Evolutionary conservation across 106 monocot genomes (phyloP).

Genomic region (Hemerocallis citrina): DNA sequence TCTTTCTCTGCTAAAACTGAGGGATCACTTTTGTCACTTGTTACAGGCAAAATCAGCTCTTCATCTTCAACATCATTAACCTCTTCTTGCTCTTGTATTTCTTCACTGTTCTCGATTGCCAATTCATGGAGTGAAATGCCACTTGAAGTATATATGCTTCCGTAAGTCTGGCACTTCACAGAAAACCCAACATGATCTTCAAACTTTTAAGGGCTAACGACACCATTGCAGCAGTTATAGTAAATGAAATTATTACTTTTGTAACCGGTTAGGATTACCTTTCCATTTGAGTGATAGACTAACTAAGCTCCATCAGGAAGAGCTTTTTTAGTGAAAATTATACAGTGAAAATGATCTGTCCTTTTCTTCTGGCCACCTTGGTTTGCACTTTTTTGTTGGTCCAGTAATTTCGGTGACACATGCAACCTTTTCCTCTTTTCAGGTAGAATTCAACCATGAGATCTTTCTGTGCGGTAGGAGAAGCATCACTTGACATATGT

Average conservation of each 20-base stretch:
- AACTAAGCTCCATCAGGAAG: constrained; percentile 50
- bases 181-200: constrained; percentile 53
- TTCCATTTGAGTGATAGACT: constrained; percentile 27
- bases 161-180: constrained; percentile 42
- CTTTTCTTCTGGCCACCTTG: constrained; percentile 24
- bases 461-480: constrained; percentile 1
- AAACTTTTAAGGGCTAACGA: constrained; percentile 58
- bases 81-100: too few relatives aligned
- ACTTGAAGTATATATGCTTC: constrained; percentile 50
- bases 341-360: constrained; percentile 28
- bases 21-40: too few relatives aligned
- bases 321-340: constrained; percentile 42
- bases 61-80: too few relatives aligned
- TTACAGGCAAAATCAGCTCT: too few relatives aligned
- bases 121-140: constrained; percentile 60
- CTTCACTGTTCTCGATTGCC: too few relatives aligned
- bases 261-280: constrained; percentile 44
- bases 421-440: constrained; percentile 7
- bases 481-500: background rate
- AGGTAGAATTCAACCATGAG: constrained; percentile 1
- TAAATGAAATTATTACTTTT: constrained; percentile 40
- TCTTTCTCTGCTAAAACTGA: too few relatives aligned
- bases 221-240: constrained; percentile 37
- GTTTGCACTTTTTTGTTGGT: background rate
- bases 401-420: background rate